Conservation (phyloP, 441 rosid genomes). For the Syzygium malaccense region DNA sequence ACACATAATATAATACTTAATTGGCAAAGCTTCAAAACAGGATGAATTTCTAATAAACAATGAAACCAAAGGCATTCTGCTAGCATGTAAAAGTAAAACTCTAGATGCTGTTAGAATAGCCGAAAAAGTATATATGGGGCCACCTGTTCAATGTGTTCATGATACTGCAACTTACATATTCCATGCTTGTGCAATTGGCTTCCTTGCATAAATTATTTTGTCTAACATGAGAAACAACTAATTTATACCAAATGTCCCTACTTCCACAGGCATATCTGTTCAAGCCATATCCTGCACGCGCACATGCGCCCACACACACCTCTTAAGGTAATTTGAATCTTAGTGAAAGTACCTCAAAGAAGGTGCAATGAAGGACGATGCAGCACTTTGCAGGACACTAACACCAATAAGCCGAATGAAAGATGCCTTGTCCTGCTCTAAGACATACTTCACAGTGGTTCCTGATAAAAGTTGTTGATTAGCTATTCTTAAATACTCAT, state of each 20-base stretch:
- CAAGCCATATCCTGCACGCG: not conserved
- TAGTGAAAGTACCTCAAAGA: constrained; percentile 57
- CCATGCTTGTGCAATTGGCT: not conserved
- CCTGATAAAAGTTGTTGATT: constrained; percentile 40
- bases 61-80: not conserved
- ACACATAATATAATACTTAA: not conserved
- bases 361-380: constrained; percentile 92
- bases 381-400: constrained; percentile 94
- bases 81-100: not conserved
- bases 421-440: constrained; percentile 93
- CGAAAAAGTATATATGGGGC: not conserved
- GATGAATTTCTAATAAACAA: not conserved
- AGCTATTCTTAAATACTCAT: constrained; percentile 2
- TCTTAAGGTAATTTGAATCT: not conserved
- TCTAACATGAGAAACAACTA: not conserved
- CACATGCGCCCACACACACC: too few relatives aligned
- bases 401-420: constrained; percentile 80
- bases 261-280: not conserved
- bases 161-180: not conserved
- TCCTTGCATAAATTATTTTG: not conserved
- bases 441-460: constrained; percentile 89
- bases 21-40: not conserved
- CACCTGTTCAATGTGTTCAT: not conserved
- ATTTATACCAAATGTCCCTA: not conserved
- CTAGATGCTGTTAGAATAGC: not conserved